These are phyloP conservation scores for Coriolopsis trogii DNA, from an alignment of 1,284 basidiomycete species.

Conservation along the genomic window DNA sequence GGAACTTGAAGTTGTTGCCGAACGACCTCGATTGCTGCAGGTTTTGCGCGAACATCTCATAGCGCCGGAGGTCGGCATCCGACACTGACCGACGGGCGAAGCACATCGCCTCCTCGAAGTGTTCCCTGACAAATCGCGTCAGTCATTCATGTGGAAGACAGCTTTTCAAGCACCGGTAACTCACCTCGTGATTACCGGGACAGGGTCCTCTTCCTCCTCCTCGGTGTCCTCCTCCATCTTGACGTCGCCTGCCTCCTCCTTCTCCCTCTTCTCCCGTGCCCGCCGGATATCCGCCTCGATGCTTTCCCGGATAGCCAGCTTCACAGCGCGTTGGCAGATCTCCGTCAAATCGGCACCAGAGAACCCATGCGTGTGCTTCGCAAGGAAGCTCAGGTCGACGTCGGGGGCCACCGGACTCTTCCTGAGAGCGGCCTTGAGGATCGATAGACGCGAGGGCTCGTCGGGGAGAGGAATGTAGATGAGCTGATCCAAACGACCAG, in stretches of 20 bases:
- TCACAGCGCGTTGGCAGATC: constrained; percentile 97
- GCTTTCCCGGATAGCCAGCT: constrained; percentile 93
- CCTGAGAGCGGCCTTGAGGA: constrained; percentile 90
- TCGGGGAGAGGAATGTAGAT: constrained; percentile 96
- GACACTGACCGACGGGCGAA: constrained; percentile 91
- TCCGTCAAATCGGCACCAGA: constrained; percentile 99
- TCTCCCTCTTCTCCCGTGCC: constrained; percentile 81
- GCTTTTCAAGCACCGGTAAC: background rate
- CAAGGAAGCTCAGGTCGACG: constrained; percentile 87
- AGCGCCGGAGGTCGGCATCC: constrained; percentile 93
- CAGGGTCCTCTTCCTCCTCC: constrained; percentile 83
- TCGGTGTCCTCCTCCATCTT: constrained; percentile 80
- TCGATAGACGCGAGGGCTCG: constrained; percentile 89
- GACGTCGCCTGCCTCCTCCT: constrained; percentile 73
- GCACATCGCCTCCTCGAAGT: constrained; percentile 99
- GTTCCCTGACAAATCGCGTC: constrained; percentile 52
- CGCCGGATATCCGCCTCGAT: constrained; percentile 92
- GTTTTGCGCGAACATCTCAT: constrained; percentile 92
- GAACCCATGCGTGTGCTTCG: constrained; percentile 96
- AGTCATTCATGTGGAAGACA: background rate
- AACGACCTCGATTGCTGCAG: constrained; percentile 87
- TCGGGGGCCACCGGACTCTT: constrained; percentile 90
- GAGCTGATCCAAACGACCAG: constrained; percentile 96
- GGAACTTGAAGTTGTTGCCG: constrained; percentile 96
- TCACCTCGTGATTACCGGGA: constrained; percentile 91